These are phyloP conservation scores for Penicillium vulpinum DNA, from an alignment of 2,329 filamentous ascomycete genomes.

Conservation along the genomic window DNA sequence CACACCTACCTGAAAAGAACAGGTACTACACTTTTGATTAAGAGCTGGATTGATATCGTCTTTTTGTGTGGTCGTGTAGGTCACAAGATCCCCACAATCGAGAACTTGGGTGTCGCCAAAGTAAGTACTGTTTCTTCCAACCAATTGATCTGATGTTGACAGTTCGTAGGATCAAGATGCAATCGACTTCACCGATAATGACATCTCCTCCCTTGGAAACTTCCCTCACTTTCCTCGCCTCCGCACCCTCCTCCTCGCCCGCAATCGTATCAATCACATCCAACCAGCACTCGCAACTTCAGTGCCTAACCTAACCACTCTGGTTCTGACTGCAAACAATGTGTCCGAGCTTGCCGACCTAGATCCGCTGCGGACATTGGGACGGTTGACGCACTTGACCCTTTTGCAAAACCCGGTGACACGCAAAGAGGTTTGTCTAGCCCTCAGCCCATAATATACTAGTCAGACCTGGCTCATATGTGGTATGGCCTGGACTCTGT, in stretches of 20 bases:
- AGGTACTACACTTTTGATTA: slow-evolving; percentile 71
- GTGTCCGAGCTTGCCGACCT: slow-evolving; percentile 82
- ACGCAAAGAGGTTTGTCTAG: slow-evolving; percentile 76
- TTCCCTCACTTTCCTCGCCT: slow-evolving; percentile 89
- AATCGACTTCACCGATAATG: slow-evolving; percentile 98
- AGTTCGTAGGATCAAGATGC: slow-evolving; percentile 81
- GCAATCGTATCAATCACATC: slow-evolving; percentile 83
- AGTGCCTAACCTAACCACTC: slow-evolving; percentile 76
- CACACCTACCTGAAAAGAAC: slow-evolving; percentile 68
- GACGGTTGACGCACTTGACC: slow-evolving; percentile 73
- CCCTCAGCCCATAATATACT: neutral
- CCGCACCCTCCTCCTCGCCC: slow-evolving; percentile 81
- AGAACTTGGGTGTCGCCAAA: slow-evolving; percentile 93
- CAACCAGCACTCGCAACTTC: slow-evolving; percentile 72
- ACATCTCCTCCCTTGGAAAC: slow-evolving; percentile 84
- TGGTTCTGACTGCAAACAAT: slow-evolving; percentile 82
- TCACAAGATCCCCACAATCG: slow-evolving; percentile 95
- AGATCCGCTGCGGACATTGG: slow-evolving; percentile 71
- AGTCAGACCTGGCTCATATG: neutral
- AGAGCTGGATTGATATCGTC: slow-evolving; percentile 82
- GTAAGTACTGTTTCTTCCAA: slow-evolving; percentile 55
- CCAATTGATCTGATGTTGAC: slow-evolving; percentile 6
- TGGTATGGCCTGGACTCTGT: neutral
- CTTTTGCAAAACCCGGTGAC: slow-evolving; percentile 86
- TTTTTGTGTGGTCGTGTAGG: slow-evolving; percentile 65